Percentiles rank a stretch among this genome's conserved stretches.
Evolutionary conservation across 1,284 basidiomycete genomes (phyloP).

Genomic region (Trichosporon asahii): DNA sequence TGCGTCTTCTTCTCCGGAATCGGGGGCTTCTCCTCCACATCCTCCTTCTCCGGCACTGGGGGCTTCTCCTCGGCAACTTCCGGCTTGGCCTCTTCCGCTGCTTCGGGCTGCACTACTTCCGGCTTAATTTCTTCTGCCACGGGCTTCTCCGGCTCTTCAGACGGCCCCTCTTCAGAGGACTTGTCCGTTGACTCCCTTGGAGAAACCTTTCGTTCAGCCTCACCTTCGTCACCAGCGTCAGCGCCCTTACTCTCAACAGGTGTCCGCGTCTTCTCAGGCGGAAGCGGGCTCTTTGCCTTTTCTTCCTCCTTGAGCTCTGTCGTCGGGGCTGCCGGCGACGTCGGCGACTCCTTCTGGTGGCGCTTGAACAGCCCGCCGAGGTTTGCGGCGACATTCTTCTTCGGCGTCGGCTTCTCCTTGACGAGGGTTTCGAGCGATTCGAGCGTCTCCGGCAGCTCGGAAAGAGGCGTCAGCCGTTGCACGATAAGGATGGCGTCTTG

Average conservation of each 20-base stretch:
- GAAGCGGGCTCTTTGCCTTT: not conserved
- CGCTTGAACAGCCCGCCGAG: slow-evolving; percentile 45
- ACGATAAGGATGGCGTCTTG: slow-evolving; percentile 74
- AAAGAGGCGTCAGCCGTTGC: slow-evolving; percentile 66
- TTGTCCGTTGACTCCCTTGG: slow-evolving; percentile 1
- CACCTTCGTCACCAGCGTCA: not conserved
- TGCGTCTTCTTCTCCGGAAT: not conserved
- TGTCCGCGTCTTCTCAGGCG: not conserved
- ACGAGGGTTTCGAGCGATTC: slow-evolving; percentile 71
- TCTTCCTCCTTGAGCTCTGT: not conserved
- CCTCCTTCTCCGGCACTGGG: not conserved
- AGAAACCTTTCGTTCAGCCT: not conserved
- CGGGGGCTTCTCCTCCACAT: not conserved
- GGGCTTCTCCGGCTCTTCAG: not conserved
- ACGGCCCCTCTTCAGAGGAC: not conserved
- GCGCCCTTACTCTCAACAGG: slow-evolving; percentile 1
- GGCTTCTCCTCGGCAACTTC: not conserved
- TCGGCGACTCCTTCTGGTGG: slow-evolving; percentile 11
- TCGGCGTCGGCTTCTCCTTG: slow-evolving; percentile 61
- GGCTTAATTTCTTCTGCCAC: slow-evolving; percentile 1
- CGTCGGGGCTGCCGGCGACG: not conserved
- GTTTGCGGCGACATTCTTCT: slow-evolving; percentile 38
- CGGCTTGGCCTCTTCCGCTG: not conserved
- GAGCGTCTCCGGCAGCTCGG: slow-evolving; percentile 60
- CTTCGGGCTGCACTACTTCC: not conserved